Conservation (phyloP, 2,329 filamentous ascomycete species). For the Tolypocladium tropicale region DNA sequence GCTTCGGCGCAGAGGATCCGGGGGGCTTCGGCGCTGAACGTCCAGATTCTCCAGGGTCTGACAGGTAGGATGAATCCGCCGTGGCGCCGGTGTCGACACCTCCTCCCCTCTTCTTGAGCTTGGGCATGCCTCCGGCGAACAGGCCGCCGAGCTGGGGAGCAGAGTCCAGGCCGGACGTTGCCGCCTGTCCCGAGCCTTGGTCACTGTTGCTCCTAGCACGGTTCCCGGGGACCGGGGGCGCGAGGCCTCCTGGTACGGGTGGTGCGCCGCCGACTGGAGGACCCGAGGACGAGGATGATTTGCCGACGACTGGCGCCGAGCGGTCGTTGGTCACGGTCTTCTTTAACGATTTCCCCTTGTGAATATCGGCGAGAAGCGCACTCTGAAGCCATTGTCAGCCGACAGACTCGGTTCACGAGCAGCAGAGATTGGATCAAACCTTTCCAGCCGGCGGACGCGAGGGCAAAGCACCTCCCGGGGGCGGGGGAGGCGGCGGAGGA, state of each 20-base stretch:
- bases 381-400: conserved; percentile 41
- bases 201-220: conserved; percentile 81
- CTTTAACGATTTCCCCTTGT: conserved; percentile 68
- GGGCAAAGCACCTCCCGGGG: conserved; percentile 40
- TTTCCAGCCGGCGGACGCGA: conserved; percentile 45
- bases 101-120: conserved; percentile 78
- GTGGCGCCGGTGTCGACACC: conserved; percentile 58
- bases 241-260: conserved; percentile 59
- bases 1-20: conserved; percentile 43
- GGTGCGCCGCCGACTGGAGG: conserved; percentile 66
- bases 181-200: conserved; percentile 38
- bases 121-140: conserved; percentile 92
- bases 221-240: conserved; percentile 61
- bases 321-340: conserved; percentile 89
- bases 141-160: conserved; percentile 78
- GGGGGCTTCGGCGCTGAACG: conserved; percentile 34
- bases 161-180: conserved; percentile 36
- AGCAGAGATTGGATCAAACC: conserved; percentile 36
- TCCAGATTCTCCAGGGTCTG: conserved; percentile 52
- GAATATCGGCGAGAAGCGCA: conserved; percentile 79
- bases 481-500: conserved; percentile 52
- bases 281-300: conserved; percentile 29
- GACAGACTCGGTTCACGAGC: background rate
- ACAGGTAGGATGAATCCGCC: conserved; percentile 60
- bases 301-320: conserved; percentile 61